Evolutionary conservation across 768 basidiomycete genomes (phyloP), one percentile per base, ranked within the genome.

Genomic region (Rhizopogon vinicolor): DNA sequence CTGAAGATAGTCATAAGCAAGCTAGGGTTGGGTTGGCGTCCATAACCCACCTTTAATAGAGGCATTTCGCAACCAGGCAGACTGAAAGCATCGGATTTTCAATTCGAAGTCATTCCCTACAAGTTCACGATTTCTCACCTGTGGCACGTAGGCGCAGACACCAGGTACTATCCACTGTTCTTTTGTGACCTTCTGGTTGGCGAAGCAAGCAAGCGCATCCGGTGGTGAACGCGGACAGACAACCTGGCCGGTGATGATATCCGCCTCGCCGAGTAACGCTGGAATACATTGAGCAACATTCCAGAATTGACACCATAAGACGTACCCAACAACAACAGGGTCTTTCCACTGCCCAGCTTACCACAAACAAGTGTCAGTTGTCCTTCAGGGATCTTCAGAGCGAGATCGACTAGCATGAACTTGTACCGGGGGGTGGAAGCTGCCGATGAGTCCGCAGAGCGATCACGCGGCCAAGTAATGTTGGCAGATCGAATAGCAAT

Each of bases 321-420:
- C 66, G 7, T 59, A 80, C 89, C 79, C 33, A 89, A 76, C n/a
- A 96, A 72, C 31, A 96, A 68, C 7, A 97, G 72, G 0, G 93
- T 91, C 73, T 96, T 97, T 25, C 94, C 93, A n/a, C 88, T 88
- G 3, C 92, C 93, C 10, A 96, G 76, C 65, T 93, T 91, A 2
- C 94, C 94, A 63, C 92, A 94, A 16, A 97, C 80, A 13, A 97
- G 77, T 1, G 89, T 87, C 25, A 96, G 75, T 68, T 89, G 80
- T 28, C 89, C 89, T 10, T 74, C 69, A 0, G 93, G 93, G 73
- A 97, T 94, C 41, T 82, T 77, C 14, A 95, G 68, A n/a, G 79
- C 81, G 53, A 96, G 68, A 64, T 94, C 90, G n/a, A 87, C 74
- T 2, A 97, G 79, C 31, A 87, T 71, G 66, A 97, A 97, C 62